phyloP scores from a whole-genome alignment of 2,329 filamentous ascomycete genomes.

The Penicillium verrucosum region DNA sequence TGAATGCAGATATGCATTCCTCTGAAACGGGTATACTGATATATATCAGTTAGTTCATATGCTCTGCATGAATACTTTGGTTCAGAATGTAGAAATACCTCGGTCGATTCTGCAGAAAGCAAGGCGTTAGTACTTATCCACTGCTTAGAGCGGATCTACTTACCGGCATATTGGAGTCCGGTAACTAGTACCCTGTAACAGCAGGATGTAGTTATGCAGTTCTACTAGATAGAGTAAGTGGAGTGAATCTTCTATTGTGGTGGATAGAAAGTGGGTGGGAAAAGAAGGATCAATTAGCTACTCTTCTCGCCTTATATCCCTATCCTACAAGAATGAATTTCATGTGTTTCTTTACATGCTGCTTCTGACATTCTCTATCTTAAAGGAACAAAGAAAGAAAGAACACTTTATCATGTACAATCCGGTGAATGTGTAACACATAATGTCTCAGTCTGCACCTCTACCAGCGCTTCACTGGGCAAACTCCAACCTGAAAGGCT shows the following conservation, averaged over 20 bases:
- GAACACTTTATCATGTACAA: neutral
- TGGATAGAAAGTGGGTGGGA: neutral
- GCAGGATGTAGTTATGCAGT: neutral
- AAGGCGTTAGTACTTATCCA: neutral
- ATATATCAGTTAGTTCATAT: neutral
- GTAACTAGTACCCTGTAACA: neutral
- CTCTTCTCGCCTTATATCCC: neutral
- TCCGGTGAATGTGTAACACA: neutral
- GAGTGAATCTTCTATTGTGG: neutral
- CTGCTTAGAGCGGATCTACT: neutral
- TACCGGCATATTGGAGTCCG: neutral
- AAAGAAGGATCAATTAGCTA: neutral
- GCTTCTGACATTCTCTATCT: neutral
- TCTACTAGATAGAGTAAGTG: neutral
- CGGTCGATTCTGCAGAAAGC: neutral
- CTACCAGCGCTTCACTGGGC: neutral
- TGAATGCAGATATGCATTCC: conserved; percentile 35
- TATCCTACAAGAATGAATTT: neutral
- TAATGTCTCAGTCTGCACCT: neutral
- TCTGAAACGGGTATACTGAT: neutral
- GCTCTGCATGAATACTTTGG: neutral
- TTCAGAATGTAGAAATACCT: neutral
- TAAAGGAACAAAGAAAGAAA: neutral
- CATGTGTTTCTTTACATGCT: neutral
- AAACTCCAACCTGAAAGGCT: neutral